Conservation (phyloP, 2,329 filamentous ascomycete genomes). For the Claviceps maximensis region DNA sequence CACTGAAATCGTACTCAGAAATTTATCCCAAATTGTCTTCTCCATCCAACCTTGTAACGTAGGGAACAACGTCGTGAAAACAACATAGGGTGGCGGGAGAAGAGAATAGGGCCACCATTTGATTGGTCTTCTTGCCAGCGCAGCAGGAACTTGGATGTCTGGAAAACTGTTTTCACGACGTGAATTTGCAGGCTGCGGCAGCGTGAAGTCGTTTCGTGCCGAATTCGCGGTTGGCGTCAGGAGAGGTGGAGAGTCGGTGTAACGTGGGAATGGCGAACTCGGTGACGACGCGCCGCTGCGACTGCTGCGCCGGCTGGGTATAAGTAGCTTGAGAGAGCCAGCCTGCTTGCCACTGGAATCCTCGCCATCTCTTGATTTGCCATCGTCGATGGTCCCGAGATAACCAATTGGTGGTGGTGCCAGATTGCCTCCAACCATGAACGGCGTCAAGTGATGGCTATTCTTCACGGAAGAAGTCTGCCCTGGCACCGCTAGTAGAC, state of each 20-base stretch:
- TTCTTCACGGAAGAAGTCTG: slow-evolving; percentile 5
- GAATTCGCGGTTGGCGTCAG: slow-evolving; percentile 27
- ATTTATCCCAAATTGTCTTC: slow-evolving; percentile 74
- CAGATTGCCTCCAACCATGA: slow-evolving; percentile 26
- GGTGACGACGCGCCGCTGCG: slow-evolving; percentile 34
- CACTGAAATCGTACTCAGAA: slow-evolving; percentile 70
- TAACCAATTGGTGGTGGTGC: slow-evolving; percentile 26
- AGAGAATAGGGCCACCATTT: slow-evolving; percentile 72
- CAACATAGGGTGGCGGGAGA: slow-evolving; percentile 57
- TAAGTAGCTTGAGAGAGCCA: slow-evolving; percentile 28
- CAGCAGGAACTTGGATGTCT: slow-evolving; percentile 25
- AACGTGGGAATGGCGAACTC: slow-evolving; percentile 54
- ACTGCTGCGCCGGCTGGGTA: slow-evolving; percentile 30
- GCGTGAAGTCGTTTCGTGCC: slow-evolving; percentile 39
- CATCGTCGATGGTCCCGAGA: slow-evolving; percentile 4
- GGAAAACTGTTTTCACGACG: slow-evolving; percentile 36
- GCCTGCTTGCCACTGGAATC: slow-evolving; percentile 6
- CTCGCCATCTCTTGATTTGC: background rate
- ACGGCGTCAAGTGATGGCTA: slow-evolving; percentile 14
- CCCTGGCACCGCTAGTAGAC: slow-evolving; percentile 4
- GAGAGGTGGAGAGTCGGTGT: slow-evolving; percentile 42
- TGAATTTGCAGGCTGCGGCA: slow-evolving; percentile 27
- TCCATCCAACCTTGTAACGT: slow-evolving; percentile 70
- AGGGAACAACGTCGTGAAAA: slow-evolving; percentile 70
- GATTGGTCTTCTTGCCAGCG: slow-evolving; percentile 30